Base-by-base conservation (phyloP, 2,329 filamentous ascomycete species). In the Mycosphaerelloides madeirae region DNA sequence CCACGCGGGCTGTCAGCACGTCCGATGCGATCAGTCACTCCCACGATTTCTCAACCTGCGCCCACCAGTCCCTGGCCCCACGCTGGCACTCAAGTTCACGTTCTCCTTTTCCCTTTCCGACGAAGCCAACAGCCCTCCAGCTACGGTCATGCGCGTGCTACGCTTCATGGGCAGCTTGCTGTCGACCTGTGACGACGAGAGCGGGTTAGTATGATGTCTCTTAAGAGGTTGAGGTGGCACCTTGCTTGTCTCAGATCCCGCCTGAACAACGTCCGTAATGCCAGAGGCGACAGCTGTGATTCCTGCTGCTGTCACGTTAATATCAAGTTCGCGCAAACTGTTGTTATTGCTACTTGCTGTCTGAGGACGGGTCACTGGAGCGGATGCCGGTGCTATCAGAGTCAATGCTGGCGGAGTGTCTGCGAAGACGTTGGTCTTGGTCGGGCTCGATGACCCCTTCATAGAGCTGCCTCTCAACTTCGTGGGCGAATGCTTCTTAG, bases 281-380 rank as follows among this genome's bases (percentile, higher is more conserved):
- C 47, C 35, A 53, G 48, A 32, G 50, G 52, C 33, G 50, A 50
- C 29, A 43, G 39, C 38, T 39, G 46, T 33, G 37, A 47, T 44
- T 51, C 51, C 51, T 50, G 49, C 39, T 22, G 53, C 49, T 31
- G 70, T 56, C 46, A 60, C 57, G 40, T 74, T 75, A 65, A 71
- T 64, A 54, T 75, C 72, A n/a, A 74, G 61, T 52, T 75, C 72
- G 41, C 71, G 65, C 14, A 75, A 61, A 44, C 68, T 60, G 42
- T 46, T 50, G 36, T 50, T 50, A 32, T 56, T 44, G 41, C 50
- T 58, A 54, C 56, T 55, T 50, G 59, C 54, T 29, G 56, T 59
- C 34, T 48, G 47, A 3, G 59, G 57, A 9, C 54, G 55, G n/a
- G 58, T 53, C 11, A 44, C 49, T 3, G 57, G 57, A 11, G 55